Conservation (phyloP, 345 rosid species). For the Fremontodendron californicum region DNA sequence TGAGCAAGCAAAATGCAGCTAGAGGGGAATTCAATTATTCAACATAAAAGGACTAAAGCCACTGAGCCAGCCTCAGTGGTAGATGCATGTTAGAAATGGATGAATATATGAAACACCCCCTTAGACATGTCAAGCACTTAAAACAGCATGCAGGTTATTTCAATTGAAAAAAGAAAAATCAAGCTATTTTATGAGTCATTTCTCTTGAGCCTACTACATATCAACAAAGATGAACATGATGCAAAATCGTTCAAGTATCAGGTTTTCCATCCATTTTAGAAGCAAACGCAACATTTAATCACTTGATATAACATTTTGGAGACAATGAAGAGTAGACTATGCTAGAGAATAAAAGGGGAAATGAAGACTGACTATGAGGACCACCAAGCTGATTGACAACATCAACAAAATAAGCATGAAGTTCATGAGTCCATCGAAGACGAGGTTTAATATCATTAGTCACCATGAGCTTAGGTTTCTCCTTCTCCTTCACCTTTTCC, state of each 20-base stretch:
- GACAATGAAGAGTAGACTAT: not conserved
- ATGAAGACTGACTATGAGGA: constrained; percentile 11
- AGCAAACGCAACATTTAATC: not conserved
- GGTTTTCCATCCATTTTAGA: not conserved
- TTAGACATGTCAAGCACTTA: not conserved
- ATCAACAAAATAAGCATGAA: not conserved
- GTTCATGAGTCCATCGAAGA: constrained; percentile 13
- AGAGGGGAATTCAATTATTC: not conserved
- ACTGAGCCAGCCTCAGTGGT: not conserved
- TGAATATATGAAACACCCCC: not conserved
- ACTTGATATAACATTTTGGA: not conserved
- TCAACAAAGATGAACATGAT: not conserved
- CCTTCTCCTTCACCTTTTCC: not conserved
- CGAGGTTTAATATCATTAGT: constrained; percentile 10
- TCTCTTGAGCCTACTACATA: not conserved
- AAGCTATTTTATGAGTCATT: not conserved
- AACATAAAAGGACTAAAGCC: not conserved
- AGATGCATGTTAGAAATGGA: constrained; percentile 3
- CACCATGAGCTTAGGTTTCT: constrained; percentile 7
- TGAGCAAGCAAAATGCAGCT: not conserved
- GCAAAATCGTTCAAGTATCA: not conserved
- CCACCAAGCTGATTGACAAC: constrained; percentile 4
- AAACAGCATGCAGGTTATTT: not conserved
- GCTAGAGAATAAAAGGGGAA: not conserved
- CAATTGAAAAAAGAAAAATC: not conserved